Evolutionary conservation across 805 yeast genomes (phyloP), one percentile per base, ranked within the genome.

Genomic region (Teunomyces tritomae): DNA sequence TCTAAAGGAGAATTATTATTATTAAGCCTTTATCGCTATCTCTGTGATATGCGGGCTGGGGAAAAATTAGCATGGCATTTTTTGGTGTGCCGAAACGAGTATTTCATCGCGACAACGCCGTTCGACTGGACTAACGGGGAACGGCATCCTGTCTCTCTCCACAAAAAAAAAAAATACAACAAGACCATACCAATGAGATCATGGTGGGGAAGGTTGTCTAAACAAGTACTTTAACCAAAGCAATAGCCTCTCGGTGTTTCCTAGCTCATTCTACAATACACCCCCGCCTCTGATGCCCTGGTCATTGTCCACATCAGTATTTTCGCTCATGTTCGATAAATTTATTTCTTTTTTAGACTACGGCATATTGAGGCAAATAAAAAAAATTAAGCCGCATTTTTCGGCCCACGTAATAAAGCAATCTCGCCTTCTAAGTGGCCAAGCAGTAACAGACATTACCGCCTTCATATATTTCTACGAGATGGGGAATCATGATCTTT

Each of bases 41-140:
- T 17, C 26, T 17, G 14, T 20, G 8, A 14, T 14, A 20, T 16
- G 26, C 24, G 39, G 13, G 8, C 39, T 35, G 39, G 39, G 39
- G 39, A 35, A 35, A 20, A 35, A 35, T 35, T 35, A 20, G 26
- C 20, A 35, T 24, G 39, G 39, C 39, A 35, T 35, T 35, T 35
- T 35, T 17, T 13, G 10, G 13, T 20, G 20, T 17, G 34, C 34
- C 34, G 17, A n/a, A 32, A 10, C 14, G 14, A 32, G 34, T 16
- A 32, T 32, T 32, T 32, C 34, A 32, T 32, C 17, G 34, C 34
- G 34, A 32, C 34, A 32, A 32, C 34, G 39, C 39, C 39, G 39
- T 35, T 35, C 39, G 10, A 30, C 13, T 30, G 33, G 33, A 11
- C 13, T 5, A 32, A 32, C 34, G 17, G 34, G n/a, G 17, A 32